Conservation (phyloP, 108 stramenopile species). For the Skeletonema grethae region DNA sequence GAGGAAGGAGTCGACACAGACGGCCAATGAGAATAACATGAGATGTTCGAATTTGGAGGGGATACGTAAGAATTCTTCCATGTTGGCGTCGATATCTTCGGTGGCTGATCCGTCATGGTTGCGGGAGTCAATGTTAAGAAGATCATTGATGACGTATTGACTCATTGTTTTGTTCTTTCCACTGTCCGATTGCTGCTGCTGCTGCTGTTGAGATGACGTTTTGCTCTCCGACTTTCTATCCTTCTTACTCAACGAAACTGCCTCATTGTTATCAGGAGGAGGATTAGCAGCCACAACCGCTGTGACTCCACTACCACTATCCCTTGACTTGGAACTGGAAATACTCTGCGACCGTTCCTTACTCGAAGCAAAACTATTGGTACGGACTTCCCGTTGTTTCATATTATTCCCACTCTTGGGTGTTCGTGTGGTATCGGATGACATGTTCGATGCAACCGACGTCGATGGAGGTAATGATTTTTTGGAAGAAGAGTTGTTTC, state of each 20-base stretch:
- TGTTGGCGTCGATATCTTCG: constrained; percentile 80
- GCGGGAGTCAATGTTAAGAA: constrained; percentile 50
- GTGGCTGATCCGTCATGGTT: constrained; percentile 51
- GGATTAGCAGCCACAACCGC: background rate
- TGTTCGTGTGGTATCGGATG: constrained; percentile 12
- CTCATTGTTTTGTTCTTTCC: constrained; percentile 32
- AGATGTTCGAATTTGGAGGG: constrained; percentile 88
- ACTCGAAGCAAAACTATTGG: background rate
- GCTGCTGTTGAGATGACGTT: background rate
- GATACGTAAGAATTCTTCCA: constrained; percentile 95
- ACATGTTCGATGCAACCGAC: constrained; percentile 20
- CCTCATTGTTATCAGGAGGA: background rate
- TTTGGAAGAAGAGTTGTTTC: background rate
- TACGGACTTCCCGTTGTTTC: background rate
- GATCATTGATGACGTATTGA: constrained; percentile 46
- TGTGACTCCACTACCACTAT: background rate
- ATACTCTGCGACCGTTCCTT: constrained; percentile 14
- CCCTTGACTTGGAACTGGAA: constrained; percentile 5
- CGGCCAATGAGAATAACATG: constrained; percentile 86
- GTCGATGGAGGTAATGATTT: constrained; percentile 4
- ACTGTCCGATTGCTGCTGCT: background rate
- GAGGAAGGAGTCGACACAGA: constrained; percentile 94
- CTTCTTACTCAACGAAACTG: constrained; percentile 15
- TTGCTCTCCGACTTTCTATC: constrained; percentile 12
- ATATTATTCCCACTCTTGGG: constrained; percentile 11